Evolutionary conservation across 1,284 basidiomycete species (phyloP), one percentile per base, ranked within the genome.

Genomic region (Marasmius sp.): DNA sequence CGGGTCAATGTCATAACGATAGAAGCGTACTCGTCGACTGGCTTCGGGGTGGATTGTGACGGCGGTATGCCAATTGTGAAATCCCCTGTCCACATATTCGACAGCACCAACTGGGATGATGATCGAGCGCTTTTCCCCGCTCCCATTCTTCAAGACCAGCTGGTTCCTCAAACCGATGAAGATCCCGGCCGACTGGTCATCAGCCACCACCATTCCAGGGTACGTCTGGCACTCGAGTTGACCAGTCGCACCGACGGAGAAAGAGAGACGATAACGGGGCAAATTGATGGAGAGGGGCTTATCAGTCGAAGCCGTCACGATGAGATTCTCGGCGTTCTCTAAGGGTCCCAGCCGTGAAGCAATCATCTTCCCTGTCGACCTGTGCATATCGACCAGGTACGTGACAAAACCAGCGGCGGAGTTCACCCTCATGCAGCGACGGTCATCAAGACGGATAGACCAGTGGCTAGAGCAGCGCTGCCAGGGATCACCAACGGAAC

Each of bases 151-250:
- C 60, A 85, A 72, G 3, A 83, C 70, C 0, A 84, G 73, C 51
- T 75, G 73, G 58, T 71, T 79, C 3, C 56, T 41, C 6, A 85
- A 66, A 7, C 80, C 80, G 36, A 78, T 69, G 62, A 81, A 66
- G 0, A 77, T 75, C 0, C 77, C 77, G 4, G 68, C 64, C 0
- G 73, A 77, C 61, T 79, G 79, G 43, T 69, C 58, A 0, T 55
- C 57, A 53, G 77, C 74, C 6, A 81, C 66, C 11, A 75, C 64
- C 66, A 78, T 75, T 5, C 70, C 72, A 8, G 70, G 74, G n/a
- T 77, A 66, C 48, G 76, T 76, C 6, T 61, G 65, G n/a, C 72
- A 80, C 49, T 77, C 73, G 12, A 81, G 61, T 18, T 69, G 58
- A 16, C 58, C 43, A 2, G 59, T 56, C 6, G 62, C 16, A 47